A percentile compares a stretch with the other conserved stretches of the same genome.
Conservation (phyloP, 805 yeast genomes). For the Yamadazyma takamatsuzukensis region DNA sequence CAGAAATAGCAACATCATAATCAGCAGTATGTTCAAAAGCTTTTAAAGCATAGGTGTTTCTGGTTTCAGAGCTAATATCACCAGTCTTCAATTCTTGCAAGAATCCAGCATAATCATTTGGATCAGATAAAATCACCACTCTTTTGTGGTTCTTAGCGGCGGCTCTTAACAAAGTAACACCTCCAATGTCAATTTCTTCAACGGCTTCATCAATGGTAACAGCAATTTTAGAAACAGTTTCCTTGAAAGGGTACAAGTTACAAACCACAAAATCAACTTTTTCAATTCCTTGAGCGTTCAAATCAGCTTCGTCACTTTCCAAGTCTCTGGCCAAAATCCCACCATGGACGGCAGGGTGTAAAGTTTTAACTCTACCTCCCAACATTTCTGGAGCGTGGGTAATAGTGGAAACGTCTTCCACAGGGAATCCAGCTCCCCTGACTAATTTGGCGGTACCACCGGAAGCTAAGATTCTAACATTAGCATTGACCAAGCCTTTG, state of each 20-base stretch:
- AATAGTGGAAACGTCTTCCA: conserved; percentile 89
- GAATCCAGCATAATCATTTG: conserved; percentile 85
- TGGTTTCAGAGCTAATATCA: conserved; percentile 65
- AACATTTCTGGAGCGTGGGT: conserved; percentile 99
- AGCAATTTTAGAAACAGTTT: conserved; percentile 90
- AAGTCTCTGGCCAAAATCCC: conserved; percentile 93
- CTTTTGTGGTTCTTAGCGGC: conserved; percentile 98
- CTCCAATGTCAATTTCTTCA: conserved; percentile 96
- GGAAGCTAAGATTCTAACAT: conserved; percentile 90
- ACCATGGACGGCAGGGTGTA: conserved; percentile 98
- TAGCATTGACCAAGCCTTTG: conserved; percentile 84
- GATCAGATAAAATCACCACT: conserved; percentile 94
- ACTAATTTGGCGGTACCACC: conserved; percentile 96
- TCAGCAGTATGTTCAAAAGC: conserved; percentile 99
- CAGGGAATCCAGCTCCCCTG: conserved; percentile 97
- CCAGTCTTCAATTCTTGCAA: conserved; percentile 75
- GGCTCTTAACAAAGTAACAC: conserved; percentile 95
- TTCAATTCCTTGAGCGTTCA: conserved; percentile 84
- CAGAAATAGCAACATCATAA: conserved; percentile 92
- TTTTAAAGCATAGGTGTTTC: conserved; percentile 85
- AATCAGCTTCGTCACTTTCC: conserved; percentile 86
- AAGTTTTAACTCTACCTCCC: conserved; percentile 96
- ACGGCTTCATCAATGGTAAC: conserved; percentile 97
- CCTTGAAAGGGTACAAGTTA: conserved; percentile 97
- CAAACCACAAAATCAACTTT: conserved; percentile 97